Conservation (phyloP, 768 basidiomycete genomes). For the Pisolithus microcarpus region DNA sequence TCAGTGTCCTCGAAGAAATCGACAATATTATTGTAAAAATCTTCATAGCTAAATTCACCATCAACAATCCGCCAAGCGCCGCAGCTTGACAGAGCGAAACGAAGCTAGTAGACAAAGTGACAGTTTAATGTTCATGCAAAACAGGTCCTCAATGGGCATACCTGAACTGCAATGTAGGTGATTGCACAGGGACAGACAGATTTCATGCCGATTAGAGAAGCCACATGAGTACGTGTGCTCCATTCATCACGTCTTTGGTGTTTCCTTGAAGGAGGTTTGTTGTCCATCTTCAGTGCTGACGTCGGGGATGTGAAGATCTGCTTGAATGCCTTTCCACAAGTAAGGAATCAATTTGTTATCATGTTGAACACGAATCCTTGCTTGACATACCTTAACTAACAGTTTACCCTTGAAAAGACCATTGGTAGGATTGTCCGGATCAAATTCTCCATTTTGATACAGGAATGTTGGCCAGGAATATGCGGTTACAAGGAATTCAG, state of each 20-base stretch:
- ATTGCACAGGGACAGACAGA: conserved; percentile 14
- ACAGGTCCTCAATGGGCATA: background rate
- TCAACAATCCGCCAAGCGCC: no score
- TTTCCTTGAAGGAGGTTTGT: background rate
- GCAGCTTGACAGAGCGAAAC: no score
- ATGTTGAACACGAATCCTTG: background rate
- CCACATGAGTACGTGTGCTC: conserved; percentile 6
- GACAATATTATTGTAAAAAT: no score
- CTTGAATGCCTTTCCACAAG: conserved; percentile 7
- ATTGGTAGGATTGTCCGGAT: conserved; percentile 6
- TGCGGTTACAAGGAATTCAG: conserved; percentile 10
- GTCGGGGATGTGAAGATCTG: conserved; percentile 15
- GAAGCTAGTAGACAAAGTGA: no score
- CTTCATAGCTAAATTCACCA: no score
- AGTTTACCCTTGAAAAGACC: conserved; percentile 14
- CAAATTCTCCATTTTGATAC: conserved; percentile 6
- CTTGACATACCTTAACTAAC: conserved; percentile 11
- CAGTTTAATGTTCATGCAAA: no score
- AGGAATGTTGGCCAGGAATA: conserved; percentile 14
- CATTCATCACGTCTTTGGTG: background rate
- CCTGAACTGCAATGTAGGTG: conserved; percentile 21
- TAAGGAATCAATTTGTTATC: background rate
- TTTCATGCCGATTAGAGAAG: conserved; percentile 2
- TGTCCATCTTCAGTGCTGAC: background rate
- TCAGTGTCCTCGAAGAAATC: no score